phyloP scores from a whole-genome alignment of 192 early-diverging fungal species.

The Jimgerdemannia lactiflua region DNA sequence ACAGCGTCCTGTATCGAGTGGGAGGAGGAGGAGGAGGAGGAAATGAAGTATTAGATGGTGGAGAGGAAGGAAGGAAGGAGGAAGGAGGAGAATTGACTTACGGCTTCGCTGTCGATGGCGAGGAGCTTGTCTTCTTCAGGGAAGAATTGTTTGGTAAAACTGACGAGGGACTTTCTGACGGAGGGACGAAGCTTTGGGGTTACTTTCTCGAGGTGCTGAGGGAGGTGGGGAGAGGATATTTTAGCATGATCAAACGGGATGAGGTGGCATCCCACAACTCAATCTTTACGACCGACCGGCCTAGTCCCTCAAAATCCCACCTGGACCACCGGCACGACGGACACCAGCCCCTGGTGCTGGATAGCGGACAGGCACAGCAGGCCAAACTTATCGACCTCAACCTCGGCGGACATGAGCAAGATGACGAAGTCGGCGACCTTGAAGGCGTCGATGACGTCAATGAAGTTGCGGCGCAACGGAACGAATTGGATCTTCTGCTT shows the following conservation, averaged over 20 bases:
- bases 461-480: constrained; percentile 70
- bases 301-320: constrained; percentile 11
- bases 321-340: constrained; percentile 68
- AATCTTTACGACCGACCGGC: background rate
- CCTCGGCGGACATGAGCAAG: constrained; percentile 81
- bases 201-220: constrained; percentile 62
- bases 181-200: constrained; percentile 64
- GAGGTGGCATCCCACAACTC: too few relatives aligned
- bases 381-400: constrained; percentile 94
- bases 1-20: constrained; percentile 45
- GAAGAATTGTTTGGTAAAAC: constrained; percentile 86
- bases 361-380: constrained; percentile 79
- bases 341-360: constrained; percentile 84
- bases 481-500: constrained; percentile 90
- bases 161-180: constrained; percentile 82
- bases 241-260: background rate
- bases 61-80: constrained; percentile 6
- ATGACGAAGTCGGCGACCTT: constrained; percentile 92
- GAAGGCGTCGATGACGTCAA: constrained; percentile 84
- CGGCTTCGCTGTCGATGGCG: constrained; percentile 45
- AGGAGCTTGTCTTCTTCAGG: constrained; percentile 77
- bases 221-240: background rate
- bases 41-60: background rate
- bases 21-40: background rate
- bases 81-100: constrained; percentile 16